These are phyloP conservation scores for Puccinia novopanici DNA, from an alignment of 1,284 basidiomycete species.

Conservation along the genomic window DNA sequence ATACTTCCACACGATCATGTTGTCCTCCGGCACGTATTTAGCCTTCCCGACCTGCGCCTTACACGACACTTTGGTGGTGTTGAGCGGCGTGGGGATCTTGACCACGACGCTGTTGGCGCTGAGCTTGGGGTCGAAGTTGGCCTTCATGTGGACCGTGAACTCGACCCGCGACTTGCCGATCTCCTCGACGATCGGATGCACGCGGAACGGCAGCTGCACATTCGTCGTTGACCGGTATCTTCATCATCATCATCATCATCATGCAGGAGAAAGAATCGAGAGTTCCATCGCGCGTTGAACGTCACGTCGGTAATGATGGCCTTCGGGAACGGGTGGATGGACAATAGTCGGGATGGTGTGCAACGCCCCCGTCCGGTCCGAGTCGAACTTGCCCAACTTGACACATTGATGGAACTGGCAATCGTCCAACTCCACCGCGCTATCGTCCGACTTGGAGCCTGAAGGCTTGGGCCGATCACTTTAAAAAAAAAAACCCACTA, in stretches of 20 bases:
- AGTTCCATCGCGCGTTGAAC: too few relatives aligned
- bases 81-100: constrained; percentile 91
- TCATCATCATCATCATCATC: too few relatives aligned
- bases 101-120: constrained; percentile 89
- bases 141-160: constrained; percentile 83
- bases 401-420: constrained; percentile 99
- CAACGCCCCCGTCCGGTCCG: too few relatives aligned
- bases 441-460: constrained; percentile 52
- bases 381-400: constrained; percentile 87
- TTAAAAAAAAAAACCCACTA: neutral
- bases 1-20: constrained; percentile 95
- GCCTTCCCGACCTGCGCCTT: constrained; percentile 91
- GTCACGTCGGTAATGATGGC: too few relatives aligned
- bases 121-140: constrained; percentile 86
- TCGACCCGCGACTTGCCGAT: constrained; percentile 86
- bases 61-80: constrained; percentile 86
- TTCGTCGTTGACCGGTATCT: constrained; percentile 95
- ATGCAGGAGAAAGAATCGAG: too few relatives aligned
- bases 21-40: constrained; percentile 93
- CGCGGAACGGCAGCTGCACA: constrained; percentile 85
- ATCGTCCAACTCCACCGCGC: constrained; percentile 89
- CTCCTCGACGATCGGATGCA: constrained; percentile 90
- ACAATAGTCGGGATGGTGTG: too few relatives aligned
- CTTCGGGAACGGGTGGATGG: too few relatives aligned
- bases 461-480: constrained; percentile 64